Conservation (phyloP, 2,329 filamentous ascomycete genomes). For the Ceratocystis alfenasii region DNA sequence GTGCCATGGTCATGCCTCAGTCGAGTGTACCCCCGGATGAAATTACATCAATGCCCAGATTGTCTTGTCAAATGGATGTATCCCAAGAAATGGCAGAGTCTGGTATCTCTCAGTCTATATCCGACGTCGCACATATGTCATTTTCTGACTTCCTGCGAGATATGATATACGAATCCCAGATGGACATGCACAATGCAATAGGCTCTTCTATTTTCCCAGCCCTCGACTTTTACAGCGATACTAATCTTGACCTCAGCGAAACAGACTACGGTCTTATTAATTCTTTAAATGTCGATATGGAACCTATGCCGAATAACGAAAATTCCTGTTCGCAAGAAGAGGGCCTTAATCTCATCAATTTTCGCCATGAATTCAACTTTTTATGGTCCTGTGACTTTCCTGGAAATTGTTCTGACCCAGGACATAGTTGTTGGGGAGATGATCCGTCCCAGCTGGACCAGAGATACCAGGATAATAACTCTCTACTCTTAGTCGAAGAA, state of each 20-base stretch:
- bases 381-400: slow-evolving; percentile 16
- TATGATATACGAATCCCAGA: slow-evolving; percentile 38
- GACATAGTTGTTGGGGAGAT: slow-evolving; percentile 34
- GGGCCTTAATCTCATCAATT: slow-evolving; percentile 23
- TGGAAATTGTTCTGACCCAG: slow-evolving; percentile 28
- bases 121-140: slow-evolving; percentile 28
- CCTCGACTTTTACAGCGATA: slow-evolving; percentile 40
- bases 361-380: slow-evolving; percentile 18
- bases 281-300: slow-evolving; percentile 19
- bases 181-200: slow-evolving; percentile 29
- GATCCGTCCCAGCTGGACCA: slow-evolving; percentile 35
- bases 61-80: not conserved
- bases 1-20: not conserved
- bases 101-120: not conserved
- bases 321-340: slow-evolving; percentile 36
- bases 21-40: not conserved
- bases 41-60: not conserved
- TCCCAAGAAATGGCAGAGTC: not conserved
- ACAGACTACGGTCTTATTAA: slow-evolving; percentile 41
- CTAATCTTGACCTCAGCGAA: slow-evolving; percentile 40
- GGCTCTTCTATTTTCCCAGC: slow-evolving; percentile 35
- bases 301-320: slow-evolving; percentile 9
- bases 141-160: slow-evolving; percentile 42
- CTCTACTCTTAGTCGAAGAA: slow-evolving; percentile 31
- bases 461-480: not conserved